Evolutionary conservation across 371 early-diverging fungal species (phyloP).

Genomic region (Mortierella sp.): DNA sequence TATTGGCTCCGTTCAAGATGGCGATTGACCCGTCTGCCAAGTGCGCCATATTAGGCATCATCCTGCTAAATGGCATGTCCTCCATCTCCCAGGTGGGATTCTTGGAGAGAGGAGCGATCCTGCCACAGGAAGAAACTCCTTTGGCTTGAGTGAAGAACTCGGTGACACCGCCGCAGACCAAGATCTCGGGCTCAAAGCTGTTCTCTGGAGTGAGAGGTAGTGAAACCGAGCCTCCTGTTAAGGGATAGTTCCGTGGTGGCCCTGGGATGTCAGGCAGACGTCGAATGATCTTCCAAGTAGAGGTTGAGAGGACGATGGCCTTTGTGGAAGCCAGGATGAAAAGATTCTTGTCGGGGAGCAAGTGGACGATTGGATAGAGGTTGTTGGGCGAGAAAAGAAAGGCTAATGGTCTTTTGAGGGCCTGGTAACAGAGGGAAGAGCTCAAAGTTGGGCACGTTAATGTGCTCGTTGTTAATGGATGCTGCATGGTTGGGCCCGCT

Average conservation of each 20-base stretch:
- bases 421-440: conserved; percentile 47
- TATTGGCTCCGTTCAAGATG: conserved; percentile 59
- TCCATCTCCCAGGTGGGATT: conserved; percentile 57
- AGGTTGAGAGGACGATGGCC: conserved; percentile 64
- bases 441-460: conserved; percentile 64
- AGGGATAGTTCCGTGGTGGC: conserved; percentile 67
- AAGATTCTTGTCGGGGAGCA: conserved; percentile 57
- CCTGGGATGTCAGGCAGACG: conserved; percentile 67
- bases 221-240: conserved; percentile 65
- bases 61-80: conserved; percentile 54
- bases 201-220: conserved; percentile 58
- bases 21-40: conserved; percentile 62
- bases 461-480: conserved; percentile 60
- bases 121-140: conserved; percentile 51
- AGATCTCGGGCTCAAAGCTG: conserved; percentile 57
- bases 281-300: conserved; percentile 58
- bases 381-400: conserved; percentile 70
- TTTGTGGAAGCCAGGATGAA: conserved; percentile 67
- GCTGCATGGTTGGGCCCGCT: conserved; percentile 68
- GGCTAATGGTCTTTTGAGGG: conserved; percentile 42
- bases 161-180: conserved; percentile 60
- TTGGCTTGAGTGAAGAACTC: conserved; percentile 37
- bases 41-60: conserved; percentile 60
- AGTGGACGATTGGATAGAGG: conserved; percentile 58
- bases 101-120: conserved; percentile 38